These are phyloP conservation scores for Saccharomycopsis sp. DNA, from an alignment of 805 yeast species.

Conservation along the genomic window DNA sequence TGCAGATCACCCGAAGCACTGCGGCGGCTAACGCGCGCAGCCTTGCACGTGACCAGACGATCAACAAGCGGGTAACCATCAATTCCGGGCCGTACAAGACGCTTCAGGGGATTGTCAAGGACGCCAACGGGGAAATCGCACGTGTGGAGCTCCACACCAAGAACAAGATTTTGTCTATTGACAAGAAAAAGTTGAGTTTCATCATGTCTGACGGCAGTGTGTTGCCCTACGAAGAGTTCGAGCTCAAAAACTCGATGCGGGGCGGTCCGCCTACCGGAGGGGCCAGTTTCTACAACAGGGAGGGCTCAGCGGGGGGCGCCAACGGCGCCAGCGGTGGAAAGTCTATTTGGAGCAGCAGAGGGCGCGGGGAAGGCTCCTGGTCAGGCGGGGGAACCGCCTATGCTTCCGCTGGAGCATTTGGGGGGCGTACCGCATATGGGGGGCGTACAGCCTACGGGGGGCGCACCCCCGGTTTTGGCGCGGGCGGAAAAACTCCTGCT, in stretches of 20 bases:
- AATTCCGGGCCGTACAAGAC: constrained; percentile 93
- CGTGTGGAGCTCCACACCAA: constrained; percentile 92
- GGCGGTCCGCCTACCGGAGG: constrained; percentile 24
- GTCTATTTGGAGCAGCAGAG: constrained; percentile 31
- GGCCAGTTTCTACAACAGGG: constrained; percentile 22
- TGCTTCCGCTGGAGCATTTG: constrained; percentile 21
- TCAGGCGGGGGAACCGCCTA: constrained; percentile 26
- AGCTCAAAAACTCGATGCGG: constrained; percentile 27
- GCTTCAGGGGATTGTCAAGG: constrained; percentile 85
- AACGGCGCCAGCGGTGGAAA: constrained; percentile 29
- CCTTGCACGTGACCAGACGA: constrained; percentile 73
- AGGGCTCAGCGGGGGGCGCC: constrained; percentile 23
- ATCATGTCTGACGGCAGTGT: constrained; percentile 61
- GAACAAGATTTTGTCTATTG: constrained; percentile 78
- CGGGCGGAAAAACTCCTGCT: constrained; percentile 35
- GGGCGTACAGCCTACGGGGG: constrained; percentile 24
- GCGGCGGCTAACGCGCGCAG: constrained; percentile 53
- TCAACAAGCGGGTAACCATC: constrained; percentile 80
- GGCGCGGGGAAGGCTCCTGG: constrained; percentile 40
- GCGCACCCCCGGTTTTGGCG: constrained; percentile 19
- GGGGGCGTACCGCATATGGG: constrained; percentile 16
- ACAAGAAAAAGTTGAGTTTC: constrained; percentile 71
- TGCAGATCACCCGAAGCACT: constrained; percentile 35
- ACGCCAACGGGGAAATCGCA: constrained; percentile 86
- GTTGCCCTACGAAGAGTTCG: constrained; percentile 71